A percentile compares a stretch with the other conserved stretches of the same genome.
Conservation (phyloP, 345 rosid genomes). For the Draba incana region DNA sequence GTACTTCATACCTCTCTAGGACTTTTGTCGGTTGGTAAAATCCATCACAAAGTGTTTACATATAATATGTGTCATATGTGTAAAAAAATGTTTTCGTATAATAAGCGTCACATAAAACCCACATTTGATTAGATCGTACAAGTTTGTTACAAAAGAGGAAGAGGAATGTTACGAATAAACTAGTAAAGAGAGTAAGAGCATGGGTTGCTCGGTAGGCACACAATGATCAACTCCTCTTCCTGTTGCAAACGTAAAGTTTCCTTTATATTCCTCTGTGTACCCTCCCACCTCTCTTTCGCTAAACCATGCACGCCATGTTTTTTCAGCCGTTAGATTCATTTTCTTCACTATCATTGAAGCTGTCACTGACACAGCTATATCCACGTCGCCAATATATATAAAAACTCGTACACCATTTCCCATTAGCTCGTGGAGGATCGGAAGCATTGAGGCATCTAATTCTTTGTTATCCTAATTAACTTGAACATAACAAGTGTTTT, state of each 20-base stretch:
- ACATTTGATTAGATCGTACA: too few relatives aligned
- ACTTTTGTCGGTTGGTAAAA: too few relatives aligned
- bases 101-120: too few relatives aligned
- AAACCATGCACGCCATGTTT: conserved; percentile 82
- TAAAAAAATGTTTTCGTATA: too few relatives aligned
- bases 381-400: conserved; percentile 83
- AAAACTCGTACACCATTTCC: conserved; percentile 61
- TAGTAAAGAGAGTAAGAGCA: conserved; percentile 19
- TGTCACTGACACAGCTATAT: conserved; percentile 73
- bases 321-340: conserved; percentile 61
- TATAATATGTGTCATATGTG: too few relatives aligned
- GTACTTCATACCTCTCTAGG: too few relatives aligned
- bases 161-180: conserved; percentile 17
- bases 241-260: conserved; percentile 19
- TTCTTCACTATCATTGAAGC: conserved; percentile 62
- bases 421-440: conserved; percentile 67
- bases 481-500: conserved; percentile 11
- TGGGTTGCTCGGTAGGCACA: conserved; percentile 23
- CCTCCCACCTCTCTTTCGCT: conserved; percentile 48
- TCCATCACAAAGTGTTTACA: too few relatives aligned
- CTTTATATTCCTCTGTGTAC: conserved; percentile 16
- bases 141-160: conserved; percentile 3
- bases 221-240: conserved; percentile 30
- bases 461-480: too few relatives aligned
- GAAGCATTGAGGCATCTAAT: conserved; percentile 6